Evolutionary conservation across 257 asterid genomes (phyloP).

Genomic region (Haberlea rhodopensis): DNA sequence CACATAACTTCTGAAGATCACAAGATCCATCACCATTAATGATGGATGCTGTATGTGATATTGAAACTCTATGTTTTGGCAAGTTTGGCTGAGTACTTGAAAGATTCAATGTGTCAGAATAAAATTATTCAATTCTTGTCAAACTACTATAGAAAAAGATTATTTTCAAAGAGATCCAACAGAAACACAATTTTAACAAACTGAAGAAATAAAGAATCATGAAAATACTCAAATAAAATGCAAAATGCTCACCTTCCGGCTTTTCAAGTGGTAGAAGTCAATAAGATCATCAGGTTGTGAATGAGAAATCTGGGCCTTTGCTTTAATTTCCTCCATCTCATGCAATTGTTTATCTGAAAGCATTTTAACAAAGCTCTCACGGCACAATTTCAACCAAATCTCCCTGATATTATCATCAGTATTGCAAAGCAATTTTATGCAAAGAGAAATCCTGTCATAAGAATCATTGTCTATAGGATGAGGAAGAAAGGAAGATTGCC

Average conservation of each 20-base stretch:
- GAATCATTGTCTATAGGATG: conserved; percentile 95
- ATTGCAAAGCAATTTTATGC: conserved; percentile 68
- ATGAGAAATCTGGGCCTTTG: conserved; percentile 72
- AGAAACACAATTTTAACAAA: not conserved
- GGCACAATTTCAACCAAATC: conserved; percentile 86
- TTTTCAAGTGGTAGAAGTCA: conserved; percentile 94
- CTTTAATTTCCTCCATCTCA: conserved; percentile 83
- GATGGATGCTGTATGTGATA: not conserved
- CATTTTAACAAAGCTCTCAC: conserved; percentile 89
- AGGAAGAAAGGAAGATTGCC: conserved; percentile 81
- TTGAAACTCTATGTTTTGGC: not conserved
- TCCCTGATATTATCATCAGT: conserved; percentile 69
- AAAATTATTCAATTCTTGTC: not conserved
- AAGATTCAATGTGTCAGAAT: not conserved
- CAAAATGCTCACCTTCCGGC: conserved; percentile 60
- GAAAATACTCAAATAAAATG: not conserved
- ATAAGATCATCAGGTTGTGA: conserved; percentile 94
- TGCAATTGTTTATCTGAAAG: conserved; percentile 87
- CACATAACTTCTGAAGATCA: too few species aligned
- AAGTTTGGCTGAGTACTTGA: not conserved
- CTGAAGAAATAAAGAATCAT: not conserved
- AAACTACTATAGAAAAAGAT: not conserved
- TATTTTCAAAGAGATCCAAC: not conserved
- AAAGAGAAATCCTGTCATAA: conserved; percentile 72
- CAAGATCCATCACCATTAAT: not conserved